These are phyloP conservation scores for Verbena officinalis DNA, from an alignment of 257 asterid species.

Conservation along the genomic window DNA sequence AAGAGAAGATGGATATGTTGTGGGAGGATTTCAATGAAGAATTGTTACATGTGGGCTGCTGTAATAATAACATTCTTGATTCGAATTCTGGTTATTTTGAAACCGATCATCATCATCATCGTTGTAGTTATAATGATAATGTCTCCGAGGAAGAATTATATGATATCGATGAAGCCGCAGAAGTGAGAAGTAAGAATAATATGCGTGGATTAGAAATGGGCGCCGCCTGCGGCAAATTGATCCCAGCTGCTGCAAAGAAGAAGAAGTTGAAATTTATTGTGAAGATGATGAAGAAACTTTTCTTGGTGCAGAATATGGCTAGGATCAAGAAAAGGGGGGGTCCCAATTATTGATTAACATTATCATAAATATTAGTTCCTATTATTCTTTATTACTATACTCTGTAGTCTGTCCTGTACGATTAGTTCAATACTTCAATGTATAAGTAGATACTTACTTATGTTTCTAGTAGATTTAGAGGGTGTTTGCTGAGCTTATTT, in stretches of 20 bases:
- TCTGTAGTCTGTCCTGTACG: no score
- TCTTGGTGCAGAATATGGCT: conserved; percentile 28
- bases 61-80: no score
- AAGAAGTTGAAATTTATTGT: conserved; percentile 34
- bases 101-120: not conserved
- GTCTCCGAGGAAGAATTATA: not conserved
- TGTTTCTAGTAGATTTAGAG: no score
- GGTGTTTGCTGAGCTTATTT: no score
- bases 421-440: no score
- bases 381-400: no score
- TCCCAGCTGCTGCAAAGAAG: conserved; percentile 1
- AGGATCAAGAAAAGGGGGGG: conserved; percentile 20
- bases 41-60: not conserved
- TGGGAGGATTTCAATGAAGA: conserved; percentile 64
- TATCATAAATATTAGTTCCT: no score
- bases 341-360: not conserved
- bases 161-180: conserved; percentile 24
- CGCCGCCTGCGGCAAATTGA: not conserved
- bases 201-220: conserved; percentile 3
- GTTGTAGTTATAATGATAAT: not conserved
- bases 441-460: no score
- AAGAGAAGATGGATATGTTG: conserved; percentile 58
- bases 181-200: not conserved
- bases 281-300: conserved; percentile 48
- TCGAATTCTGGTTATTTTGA: not conserved